Base-by-base conservation (phyloP, 164 flowering plant species). In the Chloranthus sessilifolius region DNA sequence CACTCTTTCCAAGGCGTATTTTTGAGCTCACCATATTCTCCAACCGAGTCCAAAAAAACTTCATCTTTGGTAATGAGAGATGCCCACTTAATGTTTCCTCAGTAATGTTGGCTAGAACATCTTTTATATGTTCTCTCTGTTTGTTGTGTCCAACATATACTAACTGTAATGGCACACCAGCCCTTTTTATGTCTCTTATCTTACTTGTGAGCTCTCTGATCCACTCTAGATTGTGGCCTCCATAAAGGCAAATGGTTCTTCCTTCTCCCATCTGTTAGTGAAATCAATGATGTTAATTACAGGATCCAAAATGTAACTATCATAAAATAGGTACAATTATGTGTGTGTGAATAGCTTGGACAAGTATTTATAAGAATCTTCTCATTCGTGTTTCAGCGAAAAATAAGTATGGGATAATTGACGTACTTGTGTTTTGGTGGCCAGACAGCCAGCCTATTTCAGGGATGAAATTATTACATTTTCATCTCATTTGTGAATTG, bases 11-110 rank as follows among this genome's bases (percentile, higher is more conserved):
- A 15, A 55, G 58, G 23, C 54, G 62, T 50, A 43, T 43, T 59
- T 52, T 70, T 44, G 85, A 80, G 61, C 71, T 69, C 64, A 51
- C 72, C 53, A 89, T 76, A 28, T 77, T 69, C 64, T 80, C 76
- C 43, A 86, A 34, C 24, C 90, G 81, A 43, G 62, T 53, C 95
- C 95, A 89, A 38, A 84, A 86, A 47, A 75, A 63, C 7, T 56
- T 46, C 7, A 72, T 64, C 42, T 69, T 70, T 3, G 65, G 59
- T 46, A 48, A 48, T 10, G 71, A 40, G 16, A 79, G 57, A 17
- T 43, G 44, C 27, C 34, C 33, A 33, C 59, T 50, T 20, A 46
- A 63, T 7, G 67, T 71, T 56, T 73, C 80, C 48, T 41, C 27
- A 25, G 62, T 35, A 36, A 72, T 72, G 55, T 31, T 55, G 49